Base-by-base conservation (phyloP, 2,329 filamentous ascomycete genomes). In the Endocalyx cinctus region DNA sequence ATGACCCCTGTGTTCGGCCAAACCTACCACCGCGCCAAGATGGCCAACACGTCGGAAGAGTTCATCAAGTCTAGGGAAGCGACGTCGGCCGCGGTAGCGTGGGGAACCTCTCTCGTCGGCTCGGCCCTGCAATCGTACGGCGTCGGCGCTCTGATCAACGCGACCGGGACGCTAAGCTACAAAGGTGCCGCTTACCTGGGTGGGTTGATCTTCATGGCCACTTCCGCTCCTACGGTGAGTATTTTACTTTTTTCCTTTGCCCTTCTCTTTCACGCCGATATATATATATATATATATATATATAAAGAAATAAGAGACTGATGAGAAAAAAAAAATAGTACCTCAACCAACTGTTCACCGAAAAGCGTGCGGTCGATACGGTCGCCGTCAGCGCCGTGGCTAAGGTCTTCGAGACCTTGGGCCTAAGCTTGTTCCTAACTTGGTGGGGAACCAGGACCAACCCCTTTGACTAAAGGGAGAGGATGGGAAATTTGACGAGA, bases 391-490 rank as follows among this genome's bases (percentile, higher is more conserved):
- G 84, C 58, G 78, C 84, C 43, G 67, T 92, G 31, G 83, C 86
- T 57, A 89, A 92, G 67, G 69, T 92, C 51, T 77, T 95, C 51
- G 92, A 97, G 78, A 96, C 92, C 4, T 78, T 97, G 39, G 92
- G 90, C 45, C 77, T 97, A 38, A 88, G 84, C 44, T 62, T 95
- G 55, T 87, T 97, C 77, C 74, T 97, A 53, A 95, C 87, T 59
- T 97, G 87, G 84, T 97, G 90, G 90, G 90, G 90, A 56, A 96
- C 90, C 56, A 83, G 85, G 59, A 92, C 87, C 67, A 90, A 88
- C 72, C 87, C 87, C 41, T 94, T 95, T 64, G 79, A 88, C 58
- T 89, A 84, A 74, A 56, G n/a, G n/a, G n/a, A n/a, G n/a, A n/a
- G n/a, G n/a, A n/a, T n/a, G n/a, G n/a, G n/a, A n/a, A n/a, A n/a